Evolutionary conservation across 129 eudicot genomes (phyloP).

Genomic region (Flaveria brownii): DNA sequence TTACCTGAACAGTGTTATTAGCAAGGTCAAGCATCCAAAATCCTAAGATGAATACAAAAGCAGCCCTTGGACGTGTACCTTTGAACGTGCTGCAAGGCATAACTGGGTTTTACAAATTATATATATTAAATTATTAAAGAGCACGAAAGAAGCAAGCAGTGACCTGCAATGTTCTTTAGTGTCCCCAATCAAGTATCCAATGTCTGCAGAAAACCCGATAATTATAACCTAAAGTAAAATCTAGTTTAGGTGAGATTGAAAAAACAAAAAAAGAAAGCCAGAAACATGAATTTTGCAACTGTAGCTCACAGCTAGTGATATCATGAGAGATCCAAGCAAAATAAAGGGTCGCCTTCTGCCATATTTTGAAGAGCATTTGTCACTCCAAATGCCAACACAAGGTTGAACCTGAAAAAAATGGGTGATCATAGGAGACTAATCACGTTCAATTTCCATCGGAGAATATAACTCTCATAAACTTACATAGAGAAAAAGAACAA

Average conservation of each 20-base stretch:
- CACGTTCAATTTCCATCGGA: slow-evolving; percentile 8
- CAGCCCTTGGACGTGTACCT: slow-evolving; percentile 95
- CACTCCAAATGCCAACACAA: slow-evolving; percentile 99
- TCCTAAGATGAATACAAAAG: slow-evolving; percentile 83
- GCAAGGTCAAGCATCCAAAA: slow-evolving; percentile 99
- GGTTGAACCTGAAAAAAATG: slow-evolving; percentile 84
- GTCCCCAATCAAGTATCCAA: slow-evolving; percentile 92
- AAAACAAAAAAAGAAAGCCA: slow-evolving; percentile 1
- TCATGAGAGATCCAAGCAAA: slow-evolving; percentile 88
- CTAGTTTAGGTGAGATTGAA: slow-evolving; percentile 39
- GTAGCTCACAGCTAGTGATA: slow-evolving; percentile 72
- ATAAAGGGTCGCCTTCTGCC: slow-evolving; percentile 97
- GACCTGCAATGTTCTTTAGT: slow-evolving; percentile 96
- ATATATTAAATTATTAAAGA: neutral
- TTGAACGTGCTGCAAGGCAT: slow-evolving; percentile 71
- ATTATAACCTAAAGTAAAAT: slow-evolving; percentile 72
- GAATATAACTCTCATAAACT: slow-evolving; percentile 3
- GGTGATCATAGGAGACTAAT: slow-evolving; percentile 12
- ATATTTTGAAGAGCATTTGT: slow-evolving; percentile 87
- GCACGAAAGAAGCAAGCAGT: slow-evolving; percentile 16
- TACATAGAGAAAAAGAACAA: slow-evolving; percentile 6
- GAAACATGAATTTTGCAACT: slow-evolving; percentile 10
- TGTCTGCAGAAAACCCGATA: slow-evolving; percentile 99
- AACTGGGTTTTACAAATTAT: slow-evolving; percentile 3
- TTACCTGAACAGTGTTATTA: slow-evolving; percentile 94